Evolutionary conservation across 768 basidiomycete genomes (phyloP), one percentile per base, ranked within the genome.

Genomic region (Amyloporia xantha): DNA sequence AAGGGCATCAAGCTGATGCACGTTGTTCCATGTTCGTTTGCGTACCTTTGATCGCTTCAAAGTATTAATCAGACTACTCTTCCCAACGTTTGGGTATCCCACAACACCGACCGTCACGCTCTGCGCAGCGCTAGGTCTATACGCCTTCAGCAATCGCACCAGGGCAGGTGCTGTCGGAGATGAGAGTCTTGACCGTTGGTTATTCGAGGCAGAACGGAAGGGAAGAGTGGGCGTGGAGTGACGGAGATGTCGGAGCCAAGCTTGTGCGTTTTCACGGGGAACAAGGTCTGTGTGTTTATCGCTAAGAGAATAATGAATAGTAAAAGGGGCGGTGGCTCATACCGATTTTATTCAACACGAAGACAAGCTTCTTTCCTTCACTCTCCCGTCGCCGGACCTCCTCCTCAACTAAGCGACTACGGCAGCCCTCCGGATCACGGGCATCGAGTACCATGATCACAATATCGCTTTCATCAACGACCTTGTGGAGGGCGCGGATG

Each of bases 341-440:
- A 92, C 95, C 95, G 50, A 96, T 87, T 71, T 99, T 97, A 66
- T 97, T 98, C n/a, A 99, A 65, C 2, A 97, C 91, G 47, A 92
- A 91, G 2, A 99, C 82, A 25, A 98, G 70, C 62, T 82, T 88
- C 73, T 99, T 99, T 6, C 93, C 89, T 54, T 95, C 89, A 20
- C 71, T 72, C 62, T 94, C 92, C 28, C 88, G 75, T 54, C 90
- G 72, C 39, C 87, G 73, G 0, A 96, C 92, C 63, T 96, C 94
- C 61, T 95, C 91, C 64, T 99, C 96, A 3, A 98, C 92, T 33
- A 95, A 74, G 44, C 86, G 75, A 66, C 91, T 95, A 55, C 95
- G 69, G 36, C 91, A 94, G 0, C 95, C 94, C 50, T 95, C 87
- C 2, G 96, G 95, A 71, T 98, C 95, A 35, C 95, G 74, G 1